Evolutionary conservation across 352 stramenopile genomes (phyloP).

Genomic region (Globisporangium takayamanum): DNA sequence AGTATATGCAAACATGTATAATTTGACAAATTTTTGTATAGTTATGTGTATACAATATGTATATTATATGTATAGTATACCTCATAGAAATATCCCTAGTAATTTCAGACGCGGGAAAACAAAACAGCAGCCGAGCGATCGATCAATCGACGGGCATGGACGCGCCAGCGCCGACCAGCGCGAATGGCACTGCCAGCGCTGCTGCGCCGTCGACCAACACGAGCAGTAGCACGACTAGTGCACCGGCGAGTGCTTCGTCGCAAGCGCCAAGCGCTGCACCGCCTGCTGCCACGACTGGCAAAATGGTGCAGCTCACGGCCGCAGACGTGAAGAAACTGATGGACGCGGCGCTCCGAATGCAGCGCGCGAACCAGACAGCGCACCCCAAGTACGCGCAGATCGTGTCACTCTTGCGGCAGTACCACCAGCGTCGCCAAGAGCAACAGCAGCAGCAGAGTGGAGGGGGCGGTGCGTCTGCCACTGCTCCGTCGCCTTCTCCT

Average conservation of each 20-base stretch:
- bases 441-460: conserved; percentile 16
- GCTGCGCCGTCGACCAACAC: too few relatives aligned
- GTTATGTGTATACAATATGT: too few relatives aligned
- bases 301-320: conserved; percentile 36
- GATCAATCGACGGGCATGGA: too few relatives aligned
- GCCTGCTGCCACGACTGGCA: not conserved
- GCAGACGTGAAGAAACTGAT: conserved; percentile 80
- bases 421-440: conserved; percentile 39
- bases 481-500: not conserved
- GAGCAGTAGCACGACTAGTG: too few relatives aligned
- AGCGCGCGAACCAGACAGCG: conserved; percentile 62
- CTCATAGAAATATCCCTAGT: too few relatives aligned
- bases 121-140: too few relatives aligned
- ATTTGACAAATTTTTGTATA: too few relatives aligned
- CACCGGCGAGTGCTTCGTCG: not conserved
- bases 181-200: too few relatives aligned
- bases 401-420: conserved; percentile 65
- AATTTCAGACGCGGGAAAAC: too few relatives aligned
- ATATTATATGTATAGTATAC: too few relatives aligned
- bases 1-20: too few relatives aligned
- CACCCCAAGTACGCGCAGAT: conserved; percentile 87
- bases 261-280: not conserved
- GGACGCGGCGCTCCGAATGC: conserved; percentile 77
- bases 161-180: too few relatives aligned
- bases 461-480: not conserved